Conservation (phyloP, 345 rosid species). For the Lenwebbia sp. region DNA sequence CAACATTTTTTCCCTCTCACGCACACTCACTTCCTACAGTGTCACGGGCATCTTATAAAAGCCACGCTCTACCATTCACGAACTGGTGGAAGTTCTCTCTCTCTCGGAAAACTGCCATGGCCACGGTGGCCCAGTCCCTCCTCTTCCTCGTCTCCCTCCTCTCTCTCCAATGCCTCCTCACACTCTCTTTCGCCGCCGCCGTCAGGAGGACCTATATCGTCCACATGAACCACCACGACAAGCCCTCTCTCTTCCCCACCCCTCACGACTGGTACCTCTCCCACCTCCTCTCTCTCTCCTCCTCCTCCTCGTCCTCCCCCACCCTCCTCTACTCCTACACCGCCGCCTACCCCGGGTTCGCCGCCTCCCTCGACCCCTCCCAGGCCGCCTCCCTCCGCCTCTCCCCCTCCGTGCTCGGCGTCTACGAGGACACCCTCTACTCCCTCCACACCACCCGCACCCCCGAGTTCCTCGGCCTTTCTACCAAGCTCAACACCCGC, state of each 20-base stretch:
- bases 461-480: constrained; percentile 73
- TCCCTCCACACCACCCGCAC: constrained; percentile 74
- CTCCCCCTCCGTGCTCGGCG: constrained; percentile 44
- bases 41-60: background rate
- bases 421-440: constrained; percentile 64
- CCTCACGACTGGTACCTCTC: constrained; percentile 69
- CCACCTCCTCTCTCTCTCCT: constrained; percentile 38
- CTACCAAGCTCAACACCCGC: constrained; percentile 22
- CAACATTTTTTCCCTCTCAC: background rate
- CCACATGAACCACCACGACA: constrained; percentile 51
- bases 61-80: background rate
- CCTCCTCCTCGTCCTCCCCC: constrained; percentile 50
- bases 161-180: background rate
- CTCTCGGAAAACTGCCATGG: background rate
- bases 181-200: background rate
- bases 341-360: constrained; percentile 56
- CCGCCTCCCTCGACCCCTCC: constrained; percentile 46
- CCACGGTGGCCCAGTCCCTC: background rate
- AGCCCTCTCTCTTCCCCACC: constrained; percentile 39
- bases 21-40: background rate
- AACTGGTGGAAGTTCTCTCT: background rate
- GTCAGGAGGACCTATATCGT: constrained; percentile 58
- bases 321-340: constrained; percentile 47
- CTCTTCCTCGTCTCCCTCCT: background rate
- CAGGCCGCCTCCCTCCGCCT: constrained; percentile 42